Base-by-base conservation (phyloP, 75 land plant species). In the Pinus tabuliformis region DNA sequence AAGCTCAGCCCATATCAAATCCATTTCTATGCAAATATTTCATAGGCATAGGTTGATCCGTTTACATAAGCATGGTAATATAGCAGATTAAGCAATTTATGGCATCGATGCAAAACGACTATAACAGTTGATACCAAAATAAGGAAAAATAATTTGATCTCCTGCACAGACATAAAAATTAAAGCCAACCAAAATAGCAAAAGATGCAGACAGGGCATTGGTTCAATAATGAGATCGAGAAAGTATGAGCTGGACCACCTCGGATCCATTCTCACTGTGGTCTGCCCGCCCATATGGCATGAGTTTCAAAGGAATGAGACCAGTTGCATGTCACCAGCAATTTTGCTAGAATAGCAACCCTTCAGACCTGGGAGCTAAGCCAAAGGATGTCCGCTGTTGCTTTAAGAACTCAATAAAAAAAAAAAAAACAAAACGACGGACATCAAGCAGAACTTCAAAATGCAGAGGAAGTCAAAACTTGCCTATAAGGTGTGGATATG, bases 401-500 rank as follows among this genome's bases (percentile, higher is more conserved):
- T 49, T 49, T 2, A 49, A 49, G 49, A 66, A 66, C n/a, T 36
- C 39, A 13, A 17, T 2, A n/a, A 30, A 5, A 16, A 15, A 18
- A 5, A 18, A 64, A 39, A 39, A 39, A 5, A 5, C 2, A 3
- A 39, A 5, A 5, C 42, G 6, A 16, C 33, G 36, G 39, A 64
- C 68, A 64, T 36, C 52, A 18, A 42, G 11, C 22, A 36, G n/a
- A 68, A 42, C 5, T 42, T 37, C 72, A 37, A 42, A 49, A 68
- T 11, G 42, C 72, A 68, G n/a, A 68, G 45, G 52, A 68, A 18
- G 11, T 14, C 22, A 20, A 42, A 42, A 42, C 54, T 68, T 68
- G 52, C 22, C 52, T n/a, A n/a, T 54, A 5, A 37, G 42, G 12
- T 37, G 80, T 85, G 94, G 94, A 92, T 92, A 92, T 92, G 75